Conservation (phyloP, 1,284 basidiomycete species). For the Trichosporon inkin region DNA sequence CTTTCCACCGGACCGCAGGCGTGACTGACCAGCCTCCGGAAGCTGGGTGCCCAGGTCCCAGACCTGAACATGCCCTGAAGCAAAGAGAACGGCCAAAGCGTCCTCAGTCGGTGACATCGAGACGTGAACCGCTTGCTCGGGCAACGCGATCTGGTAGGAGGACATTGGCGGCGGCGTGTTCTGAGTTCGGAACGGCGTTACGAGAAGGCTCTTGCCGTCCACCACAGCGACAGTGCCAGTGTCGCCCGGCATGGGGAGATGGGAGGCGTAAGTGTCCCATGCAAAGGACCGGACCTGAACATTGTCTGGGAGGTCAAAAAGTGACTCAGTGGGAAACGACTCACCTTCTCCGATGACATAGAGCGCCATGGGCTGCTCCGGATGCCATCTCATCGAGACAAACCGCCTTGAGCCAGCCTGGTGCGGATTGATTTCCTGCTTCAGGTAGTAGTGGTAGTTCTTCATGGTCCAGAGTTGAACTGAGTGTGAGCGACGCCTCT, state of each 20-base stretch:
- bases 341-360: constrained; percentile 65
- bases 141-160: constrained; percentile 60
- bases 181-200: constrained; percentile 90
- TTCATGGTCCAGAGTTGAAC: constrained; percentile 93
- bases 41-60: constrained; percentile 65
- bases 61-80: constrained; percentile 56
- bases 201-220: constrained; percentile 80
- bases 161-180: constrained; percentile 96
- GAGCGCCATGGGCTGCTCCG: constrained; percentile 68
- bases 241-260: constrained; percentile 63
- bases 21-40: constrained; percentile 49
- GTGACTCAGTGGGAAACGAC: constrained; percentile 33
- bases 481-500: constrained; percentile 37
- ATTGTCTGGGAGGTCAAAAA: constrained; percentile 45
- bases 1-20: constrained; percentile 59
- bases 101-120: constrained; percentile 62
- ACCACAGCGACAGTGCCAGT: constrained; percentile 83
- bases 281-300: constrained; percentile 62
- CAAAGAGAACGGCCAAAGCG: constrained; percentile 62
- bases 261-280: constrained; percentile 72
- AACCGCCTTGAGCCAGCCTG: constrained; percentile 54
- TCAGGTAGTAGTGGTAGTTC: constrained; percentile 97
- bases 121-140: constrained; percentile 61
- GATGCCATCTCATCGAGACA: constrained; percentile 76
- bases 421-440: constrained; percentile 68